Evolutionary conservation across 2,329 filamentous ascomycete genomes (phyloP), one percentile per base, ranked within the genome.

Genomic region (Aspergillus quadrilineatus): DNA sequence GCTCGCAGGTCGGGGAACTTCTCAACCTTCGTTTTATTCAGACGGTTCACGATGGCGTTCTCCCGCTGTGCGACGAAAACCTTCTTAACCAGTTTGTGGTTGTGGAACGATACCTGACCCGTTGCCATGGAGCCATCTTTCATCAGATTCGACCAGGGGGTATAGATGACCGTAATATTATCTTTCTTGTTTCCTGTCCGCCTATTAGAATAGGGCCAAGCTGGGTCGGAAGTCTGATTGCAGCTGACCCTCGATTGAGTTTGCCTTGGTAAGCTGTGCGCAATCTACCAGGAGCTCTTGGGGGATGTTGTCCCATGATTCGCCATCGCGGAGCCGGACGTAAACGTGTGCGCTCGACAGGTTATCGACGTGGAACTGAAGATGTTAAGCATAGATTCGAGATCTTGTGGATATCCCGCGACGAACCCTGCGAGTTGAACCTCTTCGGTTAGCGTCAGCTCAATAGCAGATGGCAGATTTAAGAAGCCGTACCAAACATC

Each of bases 201-300:
- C 36, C 12, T 28, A 48, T 57, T 72, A 50, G 70, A 59, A 44
- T 12, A n/a, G 22, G 29, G 37, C 39, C 10, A 48, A 42, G 26
- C 28, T 17, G 17, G 10, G 7, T 17, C 17, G 15, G 34, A 34
- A 47, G 14, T 12, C 12, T 10, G 34, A 34, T 28, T 30, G 42
- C 10, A 36, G 61, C 73, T 60, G 68, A 88, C 90, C 94, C 80
- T 99, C 94, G 67, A 99, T 99, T 56, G 92, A 97, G 77, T 99
- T 99, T 60, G 94, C 94, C 77, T 99, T 99, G 56, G 94, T 99
- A 67, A 99, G 81, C 75, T 99, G 94, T n/a, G 90, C 94, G 67
- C 94, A 91, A 75, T 99, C 94, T 63, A 82, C 84, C 58, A 99
- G 72, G 29, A 99, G 81, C 3, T 85, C 84, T 59, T 85, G 70